Evolutionary conservation across 331 rosid genomes (phyloP), one percentile per base, ranked within the genome.

Genomic region (Erythrophleum ivorense): DNA sequence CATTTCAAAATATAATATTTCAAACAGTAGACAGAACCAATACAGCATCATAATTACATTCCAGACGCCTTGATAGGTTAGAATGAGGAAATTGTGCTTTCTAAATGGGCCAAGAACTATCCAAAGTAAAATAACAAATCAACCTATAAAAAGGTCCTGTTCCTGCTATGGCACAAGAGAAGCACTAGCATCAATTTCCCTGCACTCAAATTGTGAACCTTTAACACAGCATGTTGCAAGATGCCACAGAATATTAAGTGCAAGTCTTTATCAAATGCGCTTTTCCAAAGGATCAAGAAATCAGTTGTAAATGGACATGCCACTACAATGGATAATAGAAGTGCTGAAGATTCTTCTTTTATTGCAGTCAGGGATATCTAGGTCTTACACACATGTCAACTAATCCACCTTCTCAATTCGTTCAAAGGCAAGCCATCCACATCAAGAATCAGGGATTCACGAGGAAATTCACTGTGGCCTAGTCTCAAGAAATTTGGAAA

Each of bases 221-320:
- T 31, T 6, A 46, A 19, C n/a, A 21, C 21, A 69, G 19, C 75
- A 45, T 46, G 75, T 13, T 3, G 24, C 75, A 45, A 43, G 21
- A 45, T 46, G 13, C 55, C 54, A 43, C 24, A 68, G 74, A n/a
- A 45, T 45, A 21, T 70, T 9, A n/a, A 40, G 73, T n/a, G 53
- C 41, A 70, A 24, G 57, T 70, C 57, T 45, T 45, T 15, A 50
- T 45, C 58, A 70, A 46, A 21, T 69, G 74, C n/a, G 11, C 58
- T 70, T 70, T 45, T 21, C 52, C 33, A 29, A 46, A 46, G 29
- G 75, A 70, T 45, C 74, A 68, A 70, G 75, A 70, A 70, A 70
- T 24, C 57, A 70, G 18, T 6, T 70, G 57, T 45, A 24, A 45
- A 45, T 24, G 43, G 6, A 29, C 43, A 71, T 46, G 58, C 75